Percentiles rank a stretch among this genome's conserved stretches.
phyloP scores from a whole-genome alignment of 192 early-diverging fungal genomes.

The Lobosporangium transversale region DNA sequence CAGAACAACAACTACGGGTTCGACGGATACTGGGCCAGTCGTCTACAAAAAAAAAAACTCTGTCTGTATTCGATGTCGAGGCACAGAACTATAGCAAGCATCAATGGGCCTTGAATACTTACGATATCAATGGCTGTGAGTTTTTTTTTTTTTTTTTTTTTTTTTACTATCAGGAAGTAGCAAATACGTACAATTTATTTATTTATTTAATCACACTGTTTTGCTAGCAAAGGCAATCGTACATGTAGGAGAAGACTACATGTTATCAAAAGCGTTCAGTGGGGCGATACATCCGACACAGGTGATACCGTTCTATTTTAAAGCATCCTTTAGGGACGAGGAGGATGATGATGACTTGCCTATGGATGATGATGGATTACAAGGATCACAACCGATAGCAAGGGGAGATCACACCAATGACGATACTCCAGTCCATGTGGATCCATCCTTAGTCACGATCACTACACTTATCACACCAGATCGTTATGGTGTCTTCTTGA shows the following conservation, averaged over 20 bases:
- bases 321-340: slow-evolving; percentile 52
- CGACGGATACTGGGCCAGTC: slow-evolving; percentile 4
- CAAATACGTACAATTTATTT: neutral
- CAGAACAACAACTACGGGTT: slow-evolving; percentile 14
- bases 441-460: slow-evolving; percentile 55
- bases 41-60: neutral
- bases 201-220: neutral
- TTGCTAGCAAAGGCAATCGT: slow-evolving; percentile 37
- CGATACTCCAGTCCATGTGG: slow-evolving; percentile 32
- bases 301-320: slow-evolving; percentile 69
- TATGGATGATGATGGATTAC: slow-evolving; percentile 15
- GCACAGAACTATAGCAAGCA: slow-evolving; percentile 32
- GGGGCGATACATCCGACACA: slow-evolving; percentile 66
- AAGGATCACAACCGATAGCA: slow-evolving; percentile 9
- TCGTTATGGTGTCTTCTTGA: slow-evolving; percentile 61
- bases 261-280: slow-evolving; percentile 66
- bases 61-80: slow-evolving; percentile 38
- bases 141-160: neutral
- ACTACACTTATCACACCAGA: slow-evolving; percentile 67
- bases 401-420: neutral
- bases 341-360: slow-evolving; percentile 38
- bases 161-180: neutral
- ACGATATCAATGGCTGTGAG: slow-evolving; percentile 39
- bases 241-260: slow-evolving; percentile 57
- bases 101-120: slow-evolving; percentile 33